Conservation (phyloP, 257 asterid species). For the Lavandula angustifolia region DNA sequence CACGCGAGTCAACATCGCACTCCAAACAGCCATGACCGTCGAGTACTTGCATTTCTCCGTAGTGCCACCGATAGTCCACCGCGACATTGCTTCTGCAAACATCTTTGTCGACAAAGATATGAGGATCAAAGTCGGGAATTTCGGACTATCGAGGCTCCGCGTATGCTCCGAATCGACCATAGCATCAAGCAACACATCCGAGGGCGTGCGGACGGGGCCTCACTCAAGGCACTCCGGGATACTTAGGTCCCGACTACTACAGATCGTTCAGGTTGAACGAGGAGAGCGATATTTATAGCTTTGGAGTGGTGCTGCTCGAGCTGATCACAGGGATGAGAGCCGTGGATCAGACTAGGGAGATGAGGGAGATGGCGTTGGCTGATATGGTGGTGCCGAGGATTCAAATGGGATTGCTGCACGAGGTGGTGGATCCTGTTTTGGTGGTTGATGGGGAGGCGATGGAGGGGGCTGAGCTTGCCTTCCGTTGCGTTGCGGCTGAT, state of each 20-base stretch:
- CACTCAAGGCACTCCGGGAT: conserved; percentile 98
- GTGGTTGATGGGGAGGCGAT: conserved; percentile 60
- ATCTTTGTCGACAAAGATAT: conserved; percentile 82
- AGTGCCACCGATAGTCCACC: conserved; percentile 79
- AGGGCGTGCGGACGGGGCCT: conserved; percentile 94
- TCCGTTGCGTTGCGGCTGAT: conserved; percentile 78
- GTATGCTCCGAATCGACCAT: conserved; percentile 53
- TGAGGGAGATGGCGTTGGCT: conserved; percentile 79
- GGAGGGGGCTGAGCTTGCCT: conserved; percentile 89
- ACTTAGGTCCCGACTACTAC: conserved; percentile 87
- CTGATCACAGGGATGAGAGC: conserved; percentile 88
- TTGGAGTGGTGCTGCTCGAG: conserved; percentile 83
- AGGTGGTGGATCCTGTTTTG: conserved; percentile 79
- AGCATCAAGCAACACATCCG: conserved; percentile 47
- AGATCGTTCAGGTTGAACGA: conserved; percentile 77
- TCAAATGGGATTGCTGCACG: conserved; percentile 83
- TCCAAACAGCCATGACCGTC: conserved; percentile 72
- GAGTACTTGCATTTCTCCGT: conserved; percentile 88
- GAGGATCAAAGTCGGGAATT: conserved; percentile 88
- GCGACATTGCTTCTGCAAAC: conserved; percentile 86
- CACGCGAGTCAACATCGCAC: conserved; percentile 73
- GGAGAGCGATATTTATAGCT: conserved; percentile 91
- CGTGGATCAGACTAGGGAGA: conserved; percentile 79
- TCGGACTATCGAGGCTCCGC: conserved; percentile 82
- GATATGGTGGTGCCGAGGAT: conserved; percentile 90